Base-by-base conservation (phyloP, 257 asterid genomes). In the Solanum piurae region DNA sequence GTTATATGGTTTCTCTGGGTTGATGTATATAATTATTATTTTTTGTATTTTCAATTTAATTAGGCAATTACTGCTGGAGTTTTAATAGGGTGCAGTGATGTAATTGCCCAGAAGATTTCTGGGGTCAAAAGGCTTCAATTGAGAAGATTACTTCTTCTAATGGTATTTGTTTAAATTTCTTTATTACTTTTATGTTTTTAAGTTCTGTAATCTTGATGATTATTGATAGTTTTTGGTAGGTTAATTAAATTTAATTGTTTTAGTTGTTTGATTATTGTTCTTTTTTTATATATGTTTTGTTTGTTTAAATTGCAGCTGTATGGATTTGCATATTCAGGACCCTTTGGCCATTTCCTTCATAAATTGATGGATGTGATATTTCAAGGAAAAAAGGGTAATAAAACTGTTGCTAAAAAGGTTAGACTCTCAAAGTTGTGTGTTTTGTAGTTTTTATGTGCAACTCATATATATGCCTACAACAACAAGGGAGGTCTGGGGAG, bases 61-160 rank as follows among this genome's bases (percentile, higher is more conserved):
- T 40, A 88, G 92, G 92, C 92, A 38, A 87, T 88, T 68, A 90
- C 91, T 3, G 91, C 92, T 76, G 92, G 92, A 79, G 84, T 88
- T 12, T 84, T 90, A 86, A 62, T 90, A 25, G 92, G 92, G 66
- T 84, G 88, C 64, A 88, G 92, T 90, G 89, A 90, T 87, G 80
- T 90, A 75, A 74, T 90, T 84, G 92, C 92, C 27, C 91, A 90
- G 86, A 90, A 87, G 87, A 88, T 88, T 72, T 90, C 90, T 88
- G 90, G 92, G 77, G 36, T 68, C 37, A 87, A 90, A 74, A 90
- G 66, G 72, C 77, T 90, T 87, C 92, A 90, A 46, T 64, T 88
- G 37, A 88, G 75, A 84, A 90, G 89, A 71, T n/a, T 87, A 31
- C 87, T 90, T 86, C 92, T 90, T 84, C 58, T 90, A 38, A 87